Base-by-base conservation (phyloP, 139 green algal species). In the Mesotaenium endlicherianum region DNA sequence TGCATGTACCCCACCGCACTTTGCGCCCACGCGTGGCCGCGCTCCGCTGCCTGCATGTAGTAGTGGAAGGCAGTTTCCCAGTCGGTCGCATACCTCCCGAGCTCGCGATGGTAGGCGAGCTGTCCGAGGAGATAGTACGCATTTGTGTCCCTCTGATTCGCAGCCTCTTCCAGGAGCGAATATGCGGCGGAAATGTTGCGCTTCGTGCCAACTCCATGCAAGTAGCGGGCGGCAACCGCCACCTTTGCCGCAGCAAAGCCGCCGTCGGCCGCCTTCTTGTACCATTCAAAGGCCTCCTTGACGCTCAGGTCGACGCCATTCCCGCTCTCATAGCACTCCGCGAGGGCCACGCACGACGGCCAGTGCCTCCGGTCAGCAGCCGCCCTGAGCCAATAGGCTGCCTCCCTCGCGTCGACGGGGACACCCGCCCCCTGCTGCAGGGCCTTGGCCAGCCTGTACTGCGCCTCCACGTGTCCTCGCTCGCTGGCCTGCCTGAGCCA, bases 201-300 rank as follows among this genome's bases (percentile, higher is more conserved):
- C n/a, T n/a, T n/a, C n/a, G n/a, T n/a, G n/a, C 53, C 53, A 34
- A 64, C 20, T 34, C 53, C 53, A 26, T 20, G 26, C 26, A 26
- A 20, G 53, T 64, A 64, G 53, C 53, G 26, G 20, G 20, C 53
- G 26, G 53, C 20, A 64, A 64, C 26, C 20, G 26, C 20, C 53
- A 34, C 26, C 26, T 64, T 20, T 64, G 53, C 53, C 53, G 20
- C 53, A 20, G 53, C 41, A 30, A n/a, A 38, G 43, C 69, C 69
- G 41, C 31, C 31, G 2, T n/a, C 34, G 5, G 69, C 69, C n/a
- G 69, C 69, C 69, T 30, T 30, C 30, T 57, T 38, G 43, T 45
- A 77, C 69, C 69, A 77, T 6, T 30, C 30, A n/a, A 55, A 50
- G 0, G 69, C 31, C 69, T 77, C 69, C 69, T 77, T 30, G 5